Evolutionary conservation across 2,329 filamentous ascomycete genomes (phyloP).

Genomic region (Fragosphaeria purpurea): DNA sequence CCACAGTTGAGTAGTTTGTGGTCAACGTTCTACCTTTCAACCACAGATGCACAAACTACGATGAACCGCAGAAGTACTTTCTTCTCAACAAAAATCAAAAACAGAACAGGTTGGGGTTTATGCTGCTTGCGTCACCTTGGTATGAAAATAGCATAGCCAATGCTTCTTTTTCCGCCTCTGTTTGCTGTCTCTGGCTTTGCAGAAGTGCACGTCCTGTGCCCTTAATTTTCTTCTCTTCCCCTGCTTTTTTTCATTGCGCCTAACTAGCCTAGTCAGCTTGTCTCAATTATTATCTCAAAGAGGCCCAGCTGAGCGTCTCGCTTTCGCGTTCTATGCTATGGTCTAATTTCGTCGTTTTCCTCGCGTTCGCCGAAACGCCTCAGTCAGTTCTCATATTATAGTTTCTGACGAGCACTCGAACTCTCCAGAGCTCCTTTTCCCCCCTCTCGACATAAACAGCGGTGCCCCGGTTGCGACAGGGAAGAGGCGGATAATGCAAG

Average conservation of each 20-base stretch:
- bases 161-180: neutral
- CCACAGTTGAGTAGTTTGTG: no score
- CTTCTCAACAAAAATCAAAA: no score
- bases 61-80: no score
- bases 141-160: neutral
- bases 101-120: no score
- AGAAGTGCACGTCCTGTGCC: neutral
- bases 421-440: neutral
- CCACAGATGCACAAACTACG: no score
- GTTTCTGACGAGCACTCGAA: slow-evolving; percentile 1
- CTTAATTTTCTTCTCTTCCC: neutral
- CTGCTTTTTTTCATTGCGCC: neutral
- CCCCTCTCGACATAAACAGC: neutral
- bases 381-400: slow-evolving; percentile 8
- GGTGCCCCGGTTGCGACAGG: no score
- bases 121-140: no score
- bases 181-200: neutral
- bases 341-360: neutral
- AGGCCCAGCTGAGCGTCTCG: no score
- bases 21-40: no score
- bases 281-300: neutral
- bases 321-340: no score
- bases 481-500: no score
- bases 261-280: neutral
- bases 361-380: neutral